A percentile compares a stretch with the other conserved stretches of the same genome.
Conservation (phyloP, 2,329 filamentous ascomycete genomes). For the Beauveria medogensis region DNA sequence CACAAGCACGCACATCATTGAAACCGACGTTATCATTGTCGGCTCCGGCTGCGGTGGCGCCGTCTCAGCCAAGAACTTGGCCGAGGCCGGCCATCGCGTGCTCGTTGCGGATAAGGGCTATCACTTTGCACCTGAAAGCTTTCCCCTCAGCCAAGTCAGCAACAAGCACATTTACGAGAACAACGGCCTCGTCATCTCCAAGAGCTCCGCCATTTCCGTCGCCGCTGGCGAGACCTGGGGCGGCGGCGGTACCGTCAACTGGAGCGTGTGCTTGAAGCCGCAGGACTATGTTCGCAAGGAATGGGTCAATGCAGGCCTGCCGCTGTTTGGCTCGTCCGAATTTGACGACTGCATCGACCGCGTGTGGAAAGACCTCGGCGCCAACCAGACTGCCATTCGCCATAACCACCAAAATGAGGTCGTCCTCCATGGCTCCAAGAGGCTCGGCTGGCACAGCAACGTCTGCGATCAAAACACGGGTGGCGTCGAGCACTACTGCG, state of each 20-base stretch:
- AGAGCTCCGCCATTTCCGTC: slow-evolving; percentile 52
- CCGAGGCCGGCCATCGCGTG: slow-evolving; percentile 67
- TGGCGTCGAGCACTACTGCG: slow-evolving; percentile 65
- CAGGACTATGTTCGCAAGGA: slow-evolving; percentile 71
- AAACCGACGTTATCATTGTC: slow-evolving; percentile 77
- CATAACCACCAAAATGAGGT: slow-evolving; percentile 67
- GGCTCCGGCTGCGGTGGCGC: slow-evolving; percentile 82
- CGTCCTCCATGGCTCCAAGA: slow-evolving; percentile 66
- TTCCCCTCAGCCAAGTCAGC: slow-evolving; percentile 63
- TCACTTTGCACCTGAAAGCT: slow-evolving; percentile 61
- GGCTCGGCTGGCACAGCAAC: slow-evolving; percentile 63
- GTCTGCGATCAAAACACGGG: slow-evolving; percentile 74
- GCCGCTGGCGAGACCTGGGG: slow-evolving; percentile 69
- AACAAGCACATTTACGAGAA: slow-evolving; percentile 61
- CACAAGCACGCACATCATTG: slow-evolving; percentile 47
- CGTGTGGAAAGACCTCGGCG: slow-evolving; percentile 73
- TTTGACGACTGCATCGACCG: slow-evolving; percentile 75
- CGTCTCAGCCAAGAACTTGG: slow-evolving; percentile 71
- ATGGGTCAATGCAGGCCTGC: slow-evolving; percentile 64
- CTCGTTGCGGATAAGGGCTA: slow-evolving; percentile 78
- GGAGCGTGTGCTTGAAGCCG: slow-evolving; percentile 59
- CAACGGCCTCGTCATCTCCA: slow-evolving; percentile 46
- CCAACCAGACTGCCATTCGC: slow-evolving; percentile 53
- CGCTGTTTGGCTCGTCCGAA: slow-evolving; percentile 63
- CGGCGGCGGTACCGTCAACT: slow-evolving; percentile 83